A percentile compares a stretch with the other conserved stretches of the same genome.
Conservation (phyloP, 2,329 filamentous ascomycete genomes). For the Mycosphaerella arachidis region DNA sequence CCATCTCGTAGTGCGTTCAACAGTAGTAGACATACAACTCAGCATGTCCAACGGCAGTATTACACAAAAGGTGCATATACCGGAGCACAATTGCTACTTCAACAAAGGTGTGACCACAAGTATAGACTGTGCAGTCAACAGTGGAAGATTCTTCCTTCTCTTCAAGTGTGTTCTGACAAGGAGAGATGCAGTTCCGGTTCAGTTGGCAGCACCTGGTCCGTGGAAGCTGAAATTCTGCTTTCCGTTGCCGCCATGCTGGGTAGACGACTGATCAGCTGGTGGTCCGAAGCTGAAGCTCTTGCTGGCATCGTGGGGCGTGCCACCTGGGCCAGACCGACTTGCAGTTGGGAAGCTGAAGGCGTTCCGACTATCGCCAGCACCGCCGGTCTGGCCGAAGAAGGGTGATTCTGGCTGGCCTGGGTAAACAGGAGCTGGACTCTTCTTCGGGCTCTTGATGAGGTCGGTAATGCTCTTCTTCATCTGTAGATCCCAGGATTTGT, state of each 20-base stretch:
- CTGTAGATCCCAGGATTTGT: slow-evolving; percentile 1
- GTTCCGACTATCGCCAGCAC: background rate
- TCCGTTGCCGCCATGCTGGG: too few species aligned
- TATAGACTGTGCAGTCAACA: background rate
- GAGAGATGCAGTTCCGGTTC: background rate
- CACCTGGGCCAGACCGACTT: background rate
- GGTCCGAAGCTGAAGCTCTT: background rate
- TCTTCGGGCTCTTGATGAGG: slow-evolving; percentile 2
- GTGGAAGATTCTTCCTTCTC: background rate
- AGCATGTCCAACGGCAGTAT: too few species aligned
- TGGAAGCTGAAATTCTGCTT: background rate
- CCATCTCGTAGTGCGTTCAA: background rate
- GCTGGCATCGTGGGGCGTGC: background rate
- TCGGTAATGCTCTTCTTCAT: slow-evolving; percentile 10
- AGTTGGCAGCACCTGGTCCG: background rate
- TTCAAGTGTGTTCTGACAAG: background rate
- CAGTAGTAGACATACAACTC: background rate
- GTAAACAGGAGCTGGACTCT: background rate
- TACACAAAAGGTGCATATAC: background rate
- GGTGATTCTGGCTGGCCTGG: background rate
- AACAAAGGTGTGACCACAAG: background rate
- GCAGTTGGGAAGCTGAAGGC: background rate
- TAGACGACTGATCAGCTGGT: too few species aligned
- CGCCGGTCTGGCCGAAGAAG: background rate
- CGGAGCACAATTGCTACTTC: background rate